phyloP scores from a whole-genome alignment of 2,329 filamentous ascomycete genomes.

The Taxawa tesnikishii region DNA sequence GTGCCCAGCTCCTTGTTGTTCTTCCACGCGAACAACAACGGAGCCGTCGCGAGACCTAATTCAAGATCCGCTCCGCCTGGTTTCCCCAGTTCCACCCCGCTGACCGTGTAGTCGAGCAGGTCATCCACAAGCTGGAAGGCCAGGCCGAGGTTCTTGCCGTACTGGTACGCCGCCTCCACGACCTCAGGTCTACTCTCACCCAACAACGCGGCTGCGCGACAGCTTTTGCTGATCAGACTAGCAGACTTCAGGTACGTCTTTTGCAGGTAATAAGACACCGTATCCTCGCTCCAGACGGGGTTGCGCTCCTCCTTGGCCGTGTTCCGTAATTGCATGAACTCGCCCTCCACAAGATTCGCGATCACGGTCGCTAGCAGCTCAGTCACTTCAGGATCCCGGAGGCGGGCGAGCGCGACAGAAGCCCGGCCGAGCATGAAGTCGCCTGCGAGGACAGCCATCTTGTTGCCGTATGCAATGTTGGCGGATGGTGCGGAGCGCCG shows the following conservation, averaged over 20 bases:
- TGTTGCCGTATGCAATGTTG: slow-evolving; percentile 94
- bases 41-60: slow-evolving; percentile 84
- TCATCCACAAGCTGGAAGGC: slow-evolving; percentile 98
- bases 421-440: slow-evolving; percentile 90
- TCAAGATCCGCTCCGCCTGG: slow-evolving; percentile 90
- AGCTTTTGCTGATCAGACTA: slow-evolving; percentile 90
- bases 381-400: slow-evolving; percentile 87
- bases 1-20: slow-evolving; percentile 71
- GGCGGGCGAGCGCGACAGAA: slow-evolving; percentile 79
- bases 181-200: slow-evolving; percentile 65
- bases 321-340: slow-evolving; percentile 99
- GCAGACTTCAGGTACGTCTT: slow-evolving; percentile 98
- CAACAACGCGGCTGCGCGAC: slow-evolving; percentile 76
- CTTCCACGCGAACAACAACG: slow-evolving; percentile 82
- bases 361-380: slow-evolving; percentile 94
- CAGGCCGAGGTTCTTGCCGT: slow-evolving; percentile 85
- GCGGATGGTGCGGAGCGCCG: slow-evolving; percentile 76
- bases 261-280: slow-evolving; percentile 85
- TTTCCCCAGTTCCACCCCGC: slow-evolving; percentile 76
- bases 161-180: slow-evolving; percentile 81
- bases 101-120: slow-evolving; percentile 91
- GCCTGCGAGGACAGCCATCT: slow-evolving; percentile 96
- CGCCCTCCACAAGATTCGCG: slow-evolving; percentile 92
- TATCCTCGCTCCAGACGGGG: slow-evolving; percentile 77
- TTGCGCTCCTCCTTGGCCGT: slow-evolving; percentile 77